These are phyloP conservation scores for Avena insularis DNA, from an alignment of 176 grass and related monocot genomes.

Conservation along the genomic window DNA sequence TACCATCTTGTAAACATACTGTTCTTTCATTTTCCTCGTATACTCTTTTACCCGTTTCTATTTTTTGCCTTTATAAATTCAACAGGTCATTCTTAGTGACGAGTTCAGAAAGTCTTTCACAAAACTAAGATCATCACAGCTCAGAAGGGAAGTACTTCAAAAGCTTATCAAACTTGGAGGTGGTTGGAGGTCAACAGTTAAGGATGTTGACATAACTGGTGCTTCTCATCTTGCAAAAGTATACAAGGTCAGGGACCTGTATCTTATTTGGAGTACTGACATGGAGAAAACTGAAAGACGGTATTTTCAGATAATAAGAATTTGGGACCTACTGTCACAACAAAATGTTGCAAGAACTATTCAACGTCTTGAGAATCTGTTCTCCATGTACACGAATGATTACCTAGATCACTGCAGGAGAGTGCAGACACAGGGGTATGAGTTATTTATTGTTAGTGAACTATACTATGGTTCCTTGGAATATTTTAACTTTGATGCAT, in stretches of 20 bases:
- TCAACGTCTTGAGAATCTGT: slow-evolving; percentile 66
- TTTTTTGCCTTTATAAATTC: slow-evolving; percentile 33
- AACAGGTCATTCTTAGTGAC: slow-evolving; percentile 74
- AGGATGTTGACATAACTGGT: slow-evolving; percentile 29
- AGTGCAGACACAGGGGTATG: slow-evolving; percentile 57
- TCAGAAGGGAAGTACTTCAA: slow-evolving; percentile 56
- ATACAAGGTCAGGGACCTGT: slow-evolving; percentile 53
- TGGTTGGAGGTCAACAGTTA: slow-evolving; percentile 63
- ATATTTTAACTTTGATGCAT: not conserved
- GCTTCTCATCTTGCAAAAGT: slow-evolving; percentile 55
- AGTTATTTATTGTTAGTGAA: not conserved
- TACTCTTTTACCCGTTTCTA: not conserved
- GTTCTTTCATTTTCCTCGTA: not conserved
- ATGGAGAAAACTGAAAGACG: slow-evolving; percentile 47
- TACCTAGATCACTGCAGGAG: slow-evolving; percentile 63
- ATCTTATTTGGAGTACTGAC: slow-evolving; percentile 82
- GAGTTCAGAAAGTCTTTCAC: slow-evolving; percentile 73
- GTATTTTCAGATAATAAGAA: slow-evolving; percentile 70
- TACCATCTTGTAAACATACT: not conserved
- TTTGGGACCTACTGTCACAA: slow-evolving; percentile 69
- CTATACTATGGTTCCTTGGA: not conserved
- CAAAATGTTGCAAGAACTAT: slow-evolving; percentile 53
- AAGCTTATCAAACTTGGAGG: slow-evolving; percentile 64
- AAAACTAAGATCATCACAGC: slow-evolving; percentile 54
- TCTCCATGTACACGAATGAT: slow-evolving; percentile 76